Conservation (phyloP, 129 eudicot genomes). For the Pseudognaphalium luteoalbum region DNA sequence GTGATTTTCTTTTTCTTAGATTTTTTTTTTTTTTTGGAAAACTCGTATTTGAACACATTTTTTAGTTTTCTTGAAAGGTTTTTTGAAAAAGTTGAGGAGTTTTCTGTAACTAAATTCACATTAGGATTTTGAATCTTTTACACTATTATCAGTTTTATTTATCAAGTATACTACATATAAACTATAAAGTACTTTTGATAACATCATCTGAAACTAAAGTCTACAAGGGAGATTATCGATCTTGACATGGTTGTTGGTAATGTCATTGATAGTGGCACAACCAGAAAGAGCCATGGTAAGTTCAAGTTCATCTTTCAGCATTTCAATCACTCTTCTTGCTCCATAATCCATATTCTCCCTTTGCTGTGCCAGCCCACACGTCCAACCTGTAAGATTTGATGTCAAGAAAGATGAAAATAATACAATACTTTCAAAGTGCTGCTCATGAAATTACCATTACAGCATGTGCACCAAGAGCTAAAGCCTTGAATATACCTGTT, state of each 20-base stretch:
- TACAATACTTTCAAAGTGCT: not conserved
- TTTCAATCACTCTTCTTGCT: constrained; percentile 49
- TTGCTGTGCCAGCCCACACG: too few relatives aligned
- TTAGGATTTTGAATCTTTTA: too few relatives aligned
- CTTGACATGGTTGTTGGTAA: constrained; percentile 60
- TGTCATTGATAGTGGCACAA: constrained; percentile 57
- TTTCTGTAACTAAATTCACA: too few relatives aligned
- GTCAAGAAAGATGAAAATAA: not conserved
- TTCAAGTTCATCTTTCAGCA: constrained; percentile 81
- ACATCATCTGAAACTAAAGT: not conserved
- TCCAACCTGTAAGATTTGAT: constrained; percentile 51
- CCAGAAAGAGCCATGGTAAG: constrained; percentile 81
- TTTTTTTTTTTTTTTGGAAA: too few relatives aligned
- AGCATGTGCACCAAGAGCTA: constrained; percentile 81
- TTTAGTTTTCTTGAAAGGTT: too few relatives aligned
- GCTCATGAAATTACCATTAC: constrained; percentile 51
- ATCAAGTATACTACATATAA: too few relatives aligned
- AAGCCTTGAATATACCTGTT: constrained; percentile 86
- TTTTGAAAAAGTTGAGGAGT: too few relatives aligned
- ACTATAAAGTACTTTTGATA: not conserved
- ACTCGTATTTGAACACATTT: too few relatives aligned
- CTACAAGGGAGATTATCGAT: constrained; percentile 33
- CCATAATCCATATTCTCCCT: too few relatives aligned
- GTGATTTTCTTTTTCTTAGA: too few relatives aligned
- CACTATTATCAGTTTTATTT: too few relatives aligned